Base-by-base conservation (phyloP, 208 protist genomes). In the Tetramitus jugosus region DNA sequence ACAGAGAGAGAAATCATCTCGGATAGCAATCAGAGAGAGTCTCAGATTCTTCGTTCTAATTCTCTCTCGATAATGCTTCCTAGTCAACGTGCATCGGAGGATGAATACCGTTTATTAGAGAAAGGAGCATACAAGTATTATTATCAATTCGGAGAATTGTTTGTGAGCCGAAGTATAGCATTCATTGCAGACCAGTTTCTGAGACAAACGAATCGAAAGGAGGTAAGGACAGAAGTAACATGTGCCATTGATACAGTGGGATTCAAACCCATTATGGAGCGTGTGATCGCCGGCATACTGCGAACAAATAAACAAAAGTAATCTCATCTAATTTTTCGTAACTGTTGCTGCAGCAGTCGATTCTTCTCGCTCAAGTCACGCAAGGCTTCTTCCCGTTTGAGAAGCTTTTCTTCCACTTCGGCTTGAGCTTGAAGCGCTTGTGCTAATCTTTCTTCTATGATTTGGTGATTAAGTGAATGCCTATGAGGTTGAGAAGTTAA, bases 71-170 rank as follows among this genome's bases (percentile, higher is more conserved):
- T n/a, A n/a, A n/a, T n/a, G n/a, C n/a, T n/a, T n/a, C 20, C 0
- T 29, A 69, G 1, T 29, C 33, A 69, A 10, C 1, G 35, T 43
- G 3, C 7, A 69, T 26, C 13, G 6, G 3, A 69, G 8, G 33
- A 43, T 23, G 13, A n/a, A 29, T 2, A 69, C 20, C 10, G 0
- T 13, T 42, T 26, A 37, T n/a, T 69, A 37, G 13, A 6, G 8
- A 69, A 69, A 42, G 62, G 62, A 42, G 39, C 23, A 37, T 69
- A 69, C 39, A 69, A 69, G 26, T 43, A 69, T 69, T 69, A 29
- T 13, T 43, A 43, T 69, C 35, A 69, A 43, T 45, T 69, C 23
- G 62, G 62, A 17, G 14, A 43, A 39, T 45, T 20, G 1, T 69
- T 45, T 40, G 33, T 69, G 49, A 26, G 14, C 49, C 10, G 49